Base-by-base conservation (phyloP, 129 eudicot species). In the Pulicaria dysenterica region DNA sequence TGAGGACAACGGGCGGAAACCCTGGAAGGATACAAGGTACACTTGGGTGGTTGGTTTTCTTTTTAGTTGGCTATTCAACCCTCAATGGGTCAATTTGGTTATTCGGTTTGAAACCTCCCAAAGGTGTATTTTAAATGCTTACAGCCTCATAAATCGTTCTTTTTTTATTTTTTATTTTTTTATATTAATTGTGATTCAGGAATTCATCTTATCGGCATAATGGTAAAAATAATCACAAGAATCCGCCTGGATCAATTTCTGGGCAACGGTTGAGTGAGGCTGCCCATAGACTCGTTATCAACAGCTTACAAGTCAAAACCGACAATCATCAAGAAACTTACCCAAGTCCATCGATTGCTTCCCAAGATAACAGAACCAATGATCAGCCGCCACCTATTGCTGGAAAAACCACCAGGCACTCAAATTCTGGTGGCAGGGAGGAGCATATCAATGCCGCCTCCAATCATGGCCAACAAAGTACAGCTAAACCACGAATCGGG, bases 261-360 rank as follows among this genome's bases (percentile, higher is more conserved):
- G 96, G 98, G 13, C 65, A 73, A 45, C 88, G 82, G 58, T 85
- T 93, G 43, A 90, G 83, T 8, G 84, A 85, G 17, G 98, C 96
- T 14, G 96, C 98, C 17, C 87, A 79, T 69, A 83, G 95, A 11
- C 88, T 93, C 3, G 92, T 93, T 34, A 75, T 70, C 58, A 91
- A 91, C 74, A 88, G 88, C 77, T 57, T 90, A 71, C 62, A 53
- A 53, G 40, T 39, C 58, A 11, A 53, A 40, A 39, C 40, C 4
- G 51, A 34, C 7, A 14, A 10, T n/a, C 12, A 49, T 44, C 76
- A 14, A 72, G 42, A 14, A 64, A 58, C 80, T 72, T 73, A n/a
- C 44, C 80, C 75, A 1, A 64, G 78, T 58, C 77, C 64, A 7
- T 44, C 49, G 50, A 36, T 61, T 69, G 75, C 77, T 7, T 41